Conservation (phyloP, 176 grass and related monocot genomes). For the Elymus sibiricus region DNA sequence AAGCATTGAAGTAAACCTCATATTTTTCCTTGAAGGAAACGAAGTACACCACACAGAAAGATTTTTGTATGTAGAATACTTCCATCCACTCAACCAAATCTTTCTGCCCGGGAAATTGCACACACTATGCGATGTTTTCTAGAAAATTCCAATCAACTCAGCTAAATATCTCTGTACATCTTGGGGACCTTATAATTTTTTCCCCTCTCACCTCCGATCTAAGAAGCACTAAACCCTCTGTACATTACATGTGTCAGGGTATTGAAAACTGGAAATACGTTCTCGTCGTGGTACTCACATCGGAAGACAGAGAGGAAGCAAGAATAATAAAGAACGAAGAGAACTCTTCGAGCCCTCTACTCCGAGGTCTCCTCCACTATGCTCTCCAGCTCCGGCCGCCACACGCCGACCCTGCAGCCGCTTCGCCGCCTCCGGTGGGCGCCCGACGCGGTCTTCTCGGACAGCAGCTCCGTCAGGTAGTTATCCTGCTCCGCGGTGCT, state of each 20-base stretch:
- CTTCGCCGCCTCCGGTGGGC: slow-evolving; percentile 49
- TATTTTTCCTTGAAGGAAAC: too few species aligned
- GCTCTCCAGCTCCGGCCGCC: slow-evolving; percentile 78
- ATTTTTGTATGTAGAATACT: background rate
- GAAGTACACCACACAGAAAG: too few species aligned
- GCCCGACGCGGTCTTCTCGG: slow-evolving; percentile 40
- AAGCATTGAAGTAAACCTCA: too few species aligned
- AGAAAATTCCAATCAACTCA: background rate
- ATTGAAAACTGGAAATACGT: slow-evolving; percentile 12
- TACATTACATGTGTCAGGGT: slow-evolving; percentile 34
- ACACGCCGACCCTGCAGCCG: slow-evolving; percentile 57
- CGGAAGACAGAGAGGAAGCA: slow-evolving; percentile 33
- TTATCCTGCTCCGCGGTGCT: slow-evolving; percentile 59
- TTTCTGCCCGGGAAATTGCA: background rate
- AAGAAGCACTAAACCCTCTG: slow-evolving; percentile 23
- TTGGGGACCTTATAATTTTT: slow-evolving; percentile 32
- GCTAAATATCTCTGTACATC: slow-evolving; percentile 42
- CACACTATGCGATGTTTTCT: background rate
- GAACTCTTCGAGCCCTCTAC: slow-evolving; percentile 35
- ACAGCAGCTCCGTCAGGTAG: slow-evolving; percentile 63
- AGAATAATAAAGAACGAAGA: slow-evolving; percentile 29
- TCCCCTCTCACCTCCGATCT: slow-evolving; percentile 27
- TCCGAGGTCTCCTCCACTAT: slow-evolving; percentile 66
- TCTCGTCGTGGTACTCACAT: slow-evolving; percentile 40
- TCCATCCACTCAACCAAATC: background rate